Percentiles rank a stretch among this genome's conserved stretches.
phyloP scores from a whole-genome alignment of 164 flowering plant genomes.

The Vitis labrusca region DNA sequence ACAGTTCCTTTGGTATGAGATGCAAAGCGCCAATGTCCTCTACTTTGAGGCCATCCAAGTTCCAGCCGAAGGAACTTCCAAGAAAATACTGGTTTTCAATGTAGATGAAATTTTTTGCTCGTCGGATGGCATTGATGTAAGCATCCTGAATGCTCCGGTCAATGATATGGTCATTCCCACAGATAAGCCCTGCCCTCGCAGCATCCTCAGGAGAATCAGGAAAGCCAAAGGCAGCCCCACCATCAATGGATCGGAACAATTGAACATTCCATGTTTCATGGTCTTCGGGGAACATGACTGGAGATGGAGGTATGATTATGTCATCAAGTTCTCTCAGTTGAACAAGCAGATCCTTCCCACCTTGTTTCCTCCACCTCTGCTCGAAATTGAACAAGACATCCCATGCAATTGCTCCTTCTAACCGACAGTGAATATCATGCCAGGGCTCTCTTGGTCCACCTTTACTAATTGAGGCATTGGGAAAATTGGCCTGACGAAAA shows the following conservation, averaged over 20 bases:
- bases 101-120: conserved; percentile 73
- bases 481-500: conserved; percentile 69
- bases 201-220: conserved; percentile 67
- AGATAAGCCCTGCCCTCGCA: conserved; percentile 57
- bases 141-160: conserved; percentile 82
- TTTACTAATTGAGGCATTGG: conserved; percentile 50
- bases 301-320: conserved; percentile 59
- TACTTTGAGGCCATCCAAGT: conserved; percentile 35
- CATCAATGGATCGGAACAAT: conserved; percentile 75
- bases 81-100: conserved; percentile 79
- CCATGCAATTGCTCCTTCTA: conserved; percentile 84
- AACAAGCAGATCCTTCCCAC: conserved; percentile 48
- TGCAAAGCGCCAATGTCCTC: conserved; percentile 56
- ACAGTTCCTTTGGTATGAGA: conserved; percentile 66
- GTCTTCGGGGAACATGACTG: conserved; percentile 50
- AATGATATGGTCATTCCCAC: conserved; percentile 63
- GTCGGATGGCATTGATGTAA: conserved; percentile 73
- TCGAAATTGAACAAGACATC: conserved; percentile 77
- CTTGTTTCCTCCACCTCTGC: conserved; percentile 84
- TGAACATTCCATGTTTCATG: conserved; percentile 77
- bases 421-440: conserved; percentile 70
- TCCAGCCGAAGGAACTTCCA: conserved; percentile 72
- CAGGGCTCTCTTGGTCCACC: conserved; percentile 91
- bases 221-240: conserved; percentile 77
- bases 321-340: conserved; percentile 36